phyloP scores from a whole-genome alignment of 2,329 filamentous ascomycete species.

The Fusarium decemcellulare region DNA sequence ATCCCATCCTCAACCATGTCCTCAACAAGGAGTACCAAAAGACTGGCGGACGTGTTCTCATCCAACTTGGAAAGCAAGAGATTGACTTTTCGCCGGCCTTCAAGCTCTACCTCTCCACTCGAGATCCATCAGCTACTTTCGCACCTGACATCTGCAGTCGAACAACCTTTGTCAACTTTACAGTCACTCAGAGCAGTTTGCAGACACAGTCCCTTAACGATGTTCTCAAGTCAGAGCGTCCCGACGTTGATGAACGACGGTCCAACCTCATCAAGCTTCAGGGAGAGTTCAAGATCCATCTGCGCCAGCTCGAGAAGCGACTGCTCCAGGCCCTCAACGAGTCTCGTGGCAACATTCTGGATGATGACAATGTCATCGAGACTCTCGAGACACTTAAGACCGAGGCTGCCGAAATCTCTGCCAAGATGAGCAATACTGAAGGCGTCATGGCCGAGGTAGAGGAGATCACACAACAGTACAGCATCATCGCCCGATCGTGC shows the following conservation, averaged over 20 bases:
- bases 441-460: constrained; percentile 99
- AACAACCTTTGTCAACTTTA: constrained; percentile 99
- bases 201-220: constrained; percentile 98
- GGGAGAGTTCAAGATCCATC: constrained; percentile 98
- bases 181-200: constrained; percentile 97
- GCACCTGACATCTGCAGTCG: constrained; percentile 97
- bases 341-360: constrained; percentile 96
- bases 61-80: constrained; percentile 98
- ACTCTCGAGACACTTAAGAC: constrained; percentile 98
- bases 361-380: constrained; percentile 98
- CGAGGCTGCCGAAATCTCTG: constrained; percentile 94
- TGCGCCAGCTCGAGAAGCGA: constrained; percentile 94
- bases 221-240: constrained; percentile 96
- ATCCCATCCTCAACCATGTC: constrained; percentile 97
- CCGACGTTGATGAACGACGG: constrained; percentile 95
- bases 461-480: constrained; percentile 94
- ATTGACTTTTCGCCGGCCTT: constrained; percentile 99
- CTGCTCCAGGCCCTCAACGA: constrained; percentile 96
- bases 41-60: constrained; percentile 96
- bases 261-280: constrained; percentile 99
- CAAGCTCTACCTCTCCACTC: constrained; percentile 93
- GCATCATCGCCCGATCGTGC: constrained; percentile 92
- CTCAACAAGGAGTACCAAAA: constrained; percentile 99
- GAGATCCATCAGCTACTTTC: constrained; percentile 96
- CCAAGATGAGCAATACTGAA: constrained; percentile 96